phyloP scores from a whole-genome alignment of 352 stramenopile genomes.

The Phytophthora litchii region DNA sequence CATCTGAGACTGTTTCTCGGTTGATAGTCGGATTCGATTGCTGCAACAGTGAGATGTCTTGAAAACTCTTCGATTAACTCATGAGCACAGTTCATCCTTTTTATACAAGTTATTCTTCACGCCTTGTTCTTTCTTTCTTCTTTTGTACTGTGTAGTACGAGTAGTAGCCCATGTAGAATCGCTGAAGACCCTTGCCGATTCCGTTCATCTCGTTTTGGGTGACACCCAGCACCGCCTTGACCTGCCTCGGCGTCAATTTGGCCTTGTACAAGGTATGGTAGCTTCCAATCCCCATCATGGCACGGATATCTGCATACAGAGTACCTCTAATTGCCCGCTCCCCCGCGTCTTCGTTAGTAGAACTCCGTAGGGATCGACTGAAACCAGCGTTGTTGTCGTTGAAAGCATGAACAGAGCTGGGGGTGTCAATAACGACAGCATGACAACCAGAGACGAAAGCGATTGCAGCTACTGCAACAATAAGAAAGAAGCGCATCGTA shows the following conservation, averaged over 20 bases:
- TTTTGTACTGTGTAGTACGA: slow-evolving; percentile 21
- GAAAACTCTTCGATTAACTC: too few relatives aligned
- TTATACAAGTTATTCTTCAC: too few relatives aligned
- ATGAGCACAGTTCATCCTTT: too few relatives aligned
- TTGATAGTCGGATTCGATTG: too few relatives aligned
- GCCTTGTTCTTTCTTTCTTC: not conserved
- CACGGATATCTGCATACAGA: too few relatives aligned
- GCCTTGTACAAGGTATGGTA: slow-evolving; percentile 18
- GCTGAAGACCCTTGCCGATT: slow-evolving; percentile 3
- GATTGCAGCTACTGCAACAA: slow-evolving; percentile 6
- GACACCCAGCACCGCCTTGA: slow-evolving; percentile 3
- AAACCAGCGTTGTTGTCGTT: slow-evolving; percentile 5
- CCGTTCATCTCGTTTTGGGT: not conserved
- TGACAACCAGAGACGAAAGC: slow-evolving; percentile 8
- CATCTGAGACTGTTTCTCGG: too few relatives aligned
- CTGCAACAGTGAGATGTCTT: too few relatives aligned
- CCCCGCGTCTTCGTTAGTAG: slow-evolving; percentile 6
- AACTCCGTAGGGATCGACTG: slow-evolving; percentile 6
- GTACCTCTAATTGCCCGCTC: too few relatives aligned
- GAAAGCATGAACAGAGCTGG: not conserved
- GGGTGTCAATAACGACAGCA: slow-evolving; percentile 1
- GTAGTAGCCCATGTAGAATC: slow-evolving; percentile 21
- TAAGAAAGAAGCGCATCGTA: slow-evolving; percentile 13
- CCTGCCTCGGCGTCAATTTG: slow-evolving; percentile 5
- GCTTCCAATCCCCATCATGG: too few relatives aligned